Evolutionary conservation across 139 green algal species (phyloP).

Genomic region (Coelastrella sp.): DNA sequence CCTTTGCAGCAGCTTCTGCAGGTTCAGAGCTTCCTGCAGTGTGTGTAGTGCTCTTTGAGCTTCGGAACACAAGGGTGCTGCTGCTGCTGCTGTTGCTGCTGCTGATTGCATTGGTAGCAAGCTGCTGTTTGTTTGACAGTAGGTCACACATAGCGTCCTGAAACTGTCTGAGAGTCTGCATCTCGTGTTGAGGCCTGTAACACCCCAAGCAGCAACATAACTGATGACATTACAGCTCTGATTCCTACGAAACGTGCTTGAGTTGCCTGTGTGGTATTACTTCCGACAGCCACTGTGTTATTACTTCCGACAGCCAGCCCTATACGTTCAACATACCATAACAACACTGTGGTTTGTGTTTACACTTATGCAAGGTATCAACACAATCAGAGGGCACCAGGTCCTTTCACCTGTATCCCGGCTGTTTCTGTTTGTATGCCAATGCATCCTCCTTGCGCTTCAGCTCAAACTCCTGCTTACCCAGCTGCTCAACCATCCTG

Average conservation of each 20-base stretch:
- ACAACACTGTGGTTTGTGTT: no score
- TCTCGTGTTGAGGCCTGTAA: conserved; percentile 61
- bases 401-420: conserved; percentile 64
- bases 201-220: neutral
- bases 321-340: no score
- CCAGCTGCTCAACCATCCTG: conserved; percentile 77
- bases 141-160: conserved; percentile 50
- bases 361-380: no score
- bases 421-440: conserved; percentile 28
- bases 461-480: conserved; percentile 79
- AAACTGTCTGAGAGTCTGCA: conserved; percentile 72
- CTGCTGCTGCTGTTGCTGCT: conserved; percentile 33
- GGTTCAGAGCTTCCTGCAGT: no score
- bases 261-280: no score
- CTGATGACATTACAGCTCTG: neutral
- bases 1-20: neutral
- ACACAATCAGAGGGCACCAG: no score
- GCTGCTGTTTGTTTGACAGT: neutral
- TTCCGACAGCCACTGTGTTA: no score
- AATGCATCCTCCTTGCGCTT: conserved; percentile 83
- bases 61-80: no score
- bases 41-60: no score
- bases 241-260: no score
- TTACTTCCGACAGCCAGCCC: no score
- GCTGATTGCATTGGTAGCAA: neutral